phyloP scores from a whole-genome alignment of 441 rosid species.

The Geranium incanum region DNA sequence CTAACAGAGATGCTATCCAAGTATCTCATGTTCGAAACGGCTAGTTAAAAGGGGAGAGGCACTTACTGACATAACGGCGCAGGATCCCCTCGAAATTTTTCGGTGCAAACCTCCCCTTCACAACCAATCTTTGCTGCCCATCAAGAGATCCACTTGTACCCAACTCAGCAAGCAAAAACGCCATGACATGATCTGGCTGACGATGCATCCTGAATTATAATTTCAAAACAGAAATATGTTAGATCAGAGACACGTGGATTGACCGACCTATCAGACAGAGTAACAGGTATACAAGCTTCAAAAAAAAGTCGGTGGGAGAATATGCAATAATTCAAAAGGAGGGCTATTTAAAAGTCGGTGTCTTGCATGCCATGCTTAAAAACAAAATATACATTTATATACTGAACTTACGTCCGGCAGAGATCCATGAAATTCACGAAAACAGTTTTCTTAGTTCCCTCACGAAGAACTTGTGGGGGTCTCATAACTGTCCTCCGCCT shows the following conservation, averaged over 20 bases:
- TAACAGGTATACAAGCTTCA: not conserved
- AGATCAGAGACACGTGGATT: not conserved
- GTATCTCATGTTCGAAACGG: not conserved
- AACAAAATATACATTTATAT: not conserved
- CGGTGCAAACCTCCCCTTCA: conserved; percentile 67
- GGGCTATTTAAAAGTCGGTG: too few species aligned
- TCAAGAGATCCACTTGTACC: conserved; percentile 63
- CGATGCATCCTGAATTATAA: conserved; percentile 57
- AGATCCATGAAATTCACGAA: conserved; percentile 79
- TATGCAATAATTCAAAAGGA: too few species aligned
- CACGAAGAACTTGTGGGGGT: conserved; percentile 70
- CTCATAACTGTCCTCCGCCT: conserved; percentile 69
- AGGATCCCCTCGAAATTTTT: conserved; percentile 64
- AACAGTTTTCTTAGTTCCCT: conserved; percentile 74
- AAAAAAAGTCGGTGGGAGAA: not conserved
- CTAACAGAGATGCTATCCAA: not conserved
- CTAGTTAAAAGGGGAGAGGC: not conserved
- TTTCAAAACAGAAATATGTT: conserved; percentile 1
- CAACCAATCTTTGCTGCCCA: conserved; percentile 64
- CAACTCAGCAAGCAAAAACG: conserved; percentile 55
- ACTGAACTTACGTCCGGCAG: conserved; percentile 54
- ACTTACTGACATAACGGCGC: conserved; percentile 57
- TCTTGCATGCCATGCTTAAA: too few species aligned
- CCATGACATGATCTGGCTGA: conserved; percentile 67
- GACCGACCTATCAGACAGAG: not conserved